Base-by-base conservation (phyloP, 177 flowering plant genomes). In the Vitis hybrid region DNA sequence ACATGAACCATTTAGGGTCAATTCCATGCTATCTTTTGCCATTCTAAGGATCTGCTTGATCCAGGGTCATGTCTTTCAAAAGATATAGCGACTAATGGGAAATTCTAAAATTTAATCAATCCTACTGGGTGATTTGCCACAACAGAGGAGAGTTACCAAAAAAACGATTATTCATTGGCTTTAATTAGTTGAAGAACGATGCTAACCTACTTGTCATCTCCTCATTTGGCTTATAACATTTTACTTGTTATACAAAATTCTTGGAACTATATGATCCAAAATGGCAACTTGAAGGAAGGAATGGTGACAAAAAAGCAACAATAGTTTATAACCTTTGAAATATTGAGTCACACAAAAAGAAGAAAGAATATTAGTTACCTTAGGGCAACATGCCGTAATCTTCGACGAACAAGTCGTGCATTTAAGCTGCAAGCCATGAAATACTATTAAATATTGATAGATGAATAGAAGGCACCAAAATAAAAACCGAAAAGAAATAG, bases 371-470 rank as follows among this genome's bases (percentile, higher is more conserved):
- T 13, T 18, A 67, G 60, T 65, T 88, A 94, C 98, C 97, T 92
- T 76, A 74, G 62, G 60, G 99, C 97, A 74, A 89, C 73, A 80
- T 91, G 99, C 9, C 97, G 77, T 64, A 92, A 58, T 60, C 97
- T 89, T 76, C 92, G 78, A 15, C 97, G 93, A 5, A 94, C 97
- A 72, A 90, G 91, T 19, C 88, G 80, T 39, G 86, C 86, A 84
- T 90, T 90, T 70, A 94, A 83, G 70, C 99, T 94, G 91, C 76
- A 81, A 78, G 1, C 19, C 51, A 18, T 12, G 21, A 64, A 51
- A 65, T 45, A 56, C 7, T n/a, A 30, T 54, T 48, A 61, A 11
- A 19, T 1, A 7, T 30, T 12, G 50, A 49, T 18, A 48, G 48
- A 21, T 19, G 45, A 10, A 18, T 8, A 67, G 45, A 30, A 4